A percentile compares a stretch with the other conserved stretches of the same genome.
phyloP scores from a whole-genome alignment of 139 green algal species.

The Chlamydomonas schloesseri region DNA sequence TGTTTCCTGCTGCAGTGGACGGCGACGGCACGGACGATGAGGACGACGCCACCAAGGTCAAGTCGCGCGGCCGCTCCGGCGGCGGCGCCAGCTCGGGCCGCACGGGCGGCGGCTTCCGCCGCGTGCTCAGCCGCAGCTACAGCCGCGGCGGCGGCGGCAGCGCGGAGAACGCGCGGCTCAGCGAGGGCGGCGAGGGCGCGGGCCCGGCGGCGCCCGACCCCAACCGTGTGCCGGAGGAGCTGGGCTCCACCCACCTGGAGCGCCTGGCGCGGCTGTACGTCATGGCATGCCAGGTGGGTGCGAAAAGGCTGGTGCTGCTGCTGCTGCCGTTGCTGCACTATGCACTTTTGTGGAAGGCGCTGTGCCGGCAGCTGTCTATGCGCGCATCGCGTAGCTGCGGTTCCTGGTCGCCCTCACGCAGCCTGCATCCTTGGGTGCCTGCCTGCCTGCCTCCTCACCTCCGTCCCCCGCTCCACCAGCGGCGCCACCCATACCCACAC shows the following conservation, averaged over 20 bases:
- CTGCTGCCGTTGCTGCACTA: too few relatives aligned
- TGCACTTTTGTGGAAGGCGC: too few relatives aligned
- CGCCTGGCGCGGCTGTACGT: constrained; percentile 57
- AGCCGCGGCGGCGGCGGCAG: background rate
- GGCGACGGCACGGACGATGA: constrained; percentile 26
- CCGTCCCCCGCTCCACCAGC: too few relatives aligned
- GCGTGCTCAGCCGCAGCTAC: constrained; percentile 9
- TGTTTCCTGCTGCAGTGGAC: constrained; percentile 13
- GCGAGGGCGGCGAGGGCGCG: background rate
- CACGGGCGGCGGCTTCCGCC: background rate
- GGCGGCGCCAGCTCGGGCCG: background rate
- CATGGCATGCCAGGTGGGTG: constrained; percentile 36
- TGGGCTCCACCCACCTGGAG: constrained; percentile 51
- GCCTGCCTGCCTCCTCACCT: too few relatives aligned
- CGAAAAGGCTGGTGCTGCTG: background rate
- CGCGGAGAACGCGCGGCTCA: background rate
- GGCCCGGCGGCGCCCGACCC: constrained; percentile 25
- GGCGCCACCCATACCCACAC: too few relatives aligned
- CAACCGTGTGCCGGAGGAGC: constrained; percentile 50
- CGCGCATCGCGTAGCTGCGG: too few relatives aligned
- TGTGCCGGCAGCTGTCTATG: too few relatives aligned
- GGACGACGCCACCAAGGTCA: background rate
- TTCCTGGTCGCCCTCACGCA: too few relatives aligned
- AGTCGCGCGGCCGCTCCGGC: background rate
- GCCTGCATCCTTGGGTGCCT: too few relatives aligned